Percentiles rank a stretch among this genome's conserved stretches.
phyloP scores from a whole-genome alignment of 1,284 basidiomycete genomes.

The Ganoderma multipileum region DNA sequence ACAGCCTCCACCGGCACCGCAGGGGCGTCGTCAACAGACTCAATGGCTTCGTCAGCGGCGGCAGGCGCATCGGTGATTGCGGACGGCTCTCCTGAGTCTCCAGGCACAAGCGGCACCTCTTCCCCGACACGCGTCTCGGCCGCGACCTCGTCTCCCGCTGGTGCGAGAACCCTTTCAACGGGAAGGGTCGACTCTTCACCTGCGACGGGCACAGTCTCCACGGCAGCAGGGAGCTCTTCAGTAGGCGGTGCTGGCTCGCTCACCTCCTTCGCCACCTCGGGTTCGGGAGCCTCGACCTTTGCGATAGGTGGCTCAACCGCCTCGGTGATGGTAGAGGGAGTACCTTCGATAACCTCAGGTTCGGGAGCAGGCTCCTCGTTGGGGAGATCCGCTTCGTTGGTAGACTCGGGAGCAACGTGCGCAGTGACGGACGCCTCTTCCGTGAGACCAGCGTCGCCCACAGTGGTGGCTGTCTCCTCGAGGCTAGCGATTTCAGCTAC shows the following conservation, averaged over 20 bases:
- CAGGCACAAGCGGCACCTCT: conserved; percentile 19
- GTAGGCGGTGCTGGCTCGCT: background rate
- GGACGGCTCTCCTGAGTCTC: conserved; percentile 18
- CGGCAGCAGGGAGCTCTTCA: conserved; percentile 7
- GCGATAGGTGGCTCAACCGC: conserved; percentile 9
- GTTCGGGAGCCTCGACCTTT: conserved; percentile 10
- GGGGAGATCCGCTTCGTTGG: background rate
- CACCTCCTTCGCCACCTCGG: background rate
- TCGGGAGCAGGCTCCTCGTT: conserved; percentile 3
- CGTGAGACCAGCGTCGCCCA: background rate
- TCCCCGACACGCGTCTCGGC: conserved; percentile 12
- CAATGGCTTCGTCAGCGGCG: conserved; percentile 15
- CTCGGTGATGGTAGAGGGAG: background rate
- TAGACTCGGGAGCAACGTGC: background rate
- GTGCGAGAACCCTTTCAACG: conserved; percentile 20
- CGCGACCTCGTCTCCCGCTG: background rate
- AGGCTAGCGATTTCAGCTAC: background rate
- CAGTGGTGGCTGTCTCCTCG: background rate
- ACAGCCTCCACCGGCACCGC: background rate
- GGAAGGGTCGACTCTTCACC: conserved; percentile 18
- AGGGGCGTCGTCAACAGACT: background rate
- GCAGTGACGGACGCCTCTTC: conserved; percentile 8
- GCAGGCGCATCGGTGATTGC: background rate
- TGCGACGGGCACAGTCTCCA: conserved; percentile 10
- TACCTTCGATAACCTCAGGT: conserved; percentile 12